phyloP scores from a whole-genome alignment of 2,329 filamentous ascomycete genomes.

The Fusarium sororula region DNA sequence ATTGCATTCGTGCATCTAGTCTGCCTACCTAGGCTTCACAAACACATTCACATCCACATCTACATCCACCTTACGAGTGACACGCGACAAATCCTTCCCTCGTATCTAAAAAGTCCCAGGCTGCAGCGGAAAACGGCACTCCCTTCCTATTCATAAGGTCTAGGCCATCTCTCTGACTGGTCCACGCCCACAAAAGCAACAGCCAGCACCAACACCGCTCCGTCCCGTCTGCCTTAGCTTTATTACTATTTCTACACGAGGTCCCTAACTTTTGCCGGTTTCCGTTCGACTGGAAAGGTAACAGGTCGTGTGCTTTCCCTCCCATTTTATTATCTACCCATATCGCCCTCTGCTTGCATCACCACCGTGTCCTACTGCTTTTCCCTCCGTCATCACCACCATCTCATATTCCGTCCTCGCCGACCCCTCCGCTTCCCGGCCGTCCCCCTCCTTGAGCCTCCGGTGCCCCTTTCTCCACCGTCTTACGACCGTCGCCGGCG shows the following conservation, averaged over 20 bases:
- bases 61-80: slow-evolving; percentile 12
- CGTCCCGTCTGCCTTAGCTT: slow-evolving; percentile 25
- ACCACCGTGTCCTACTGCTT: background rate
- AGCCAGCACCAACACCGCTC: slow-evolving; percentile 14
- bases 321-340: slow-evolving; percentile 4
- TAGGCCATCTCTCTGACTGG: slow-evolving; percentile 42
- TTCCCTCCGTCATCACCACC: slow-evolving; percentile 2
- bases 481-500: slow-evolving; percentile 36
- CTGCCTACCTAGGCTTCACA: background rate
- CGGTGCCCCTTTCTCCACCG: slow-evolving; percentile 35
- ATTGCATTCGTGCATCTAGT: background rate
- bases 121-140: slow-evolving; percentile 27
- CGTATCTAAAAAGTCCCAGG: slow-evolving; percentile 19
- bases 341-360: background rate
- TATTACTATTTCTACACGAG: slow-evolving; percentile 15
- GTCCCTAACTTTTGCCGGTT: slow-evolving; percentile 4
- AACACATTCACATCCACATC: background rate
- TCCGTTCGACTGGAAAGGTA: slow-evolving; percentile 46
- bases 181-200: slow-evolving; percentile 44
- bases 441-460: slow-evolving; percentile 21
- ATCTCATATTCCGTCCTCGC: slow-evolving; percentile 5
- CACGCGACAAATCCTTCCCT: slow-evolving; percentile 22
- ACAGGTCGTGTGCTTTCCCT: slow-evolving; percentile 51
- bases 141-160: slow-evolving; percentile 39
- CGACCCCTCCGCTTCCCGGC: slow-evolving; percentile 25